These are phyloP conservation scores for Solanum pennellii DNA, from an alignment of 257 asterid genomes.

Conservation along the genomic window DNA sequence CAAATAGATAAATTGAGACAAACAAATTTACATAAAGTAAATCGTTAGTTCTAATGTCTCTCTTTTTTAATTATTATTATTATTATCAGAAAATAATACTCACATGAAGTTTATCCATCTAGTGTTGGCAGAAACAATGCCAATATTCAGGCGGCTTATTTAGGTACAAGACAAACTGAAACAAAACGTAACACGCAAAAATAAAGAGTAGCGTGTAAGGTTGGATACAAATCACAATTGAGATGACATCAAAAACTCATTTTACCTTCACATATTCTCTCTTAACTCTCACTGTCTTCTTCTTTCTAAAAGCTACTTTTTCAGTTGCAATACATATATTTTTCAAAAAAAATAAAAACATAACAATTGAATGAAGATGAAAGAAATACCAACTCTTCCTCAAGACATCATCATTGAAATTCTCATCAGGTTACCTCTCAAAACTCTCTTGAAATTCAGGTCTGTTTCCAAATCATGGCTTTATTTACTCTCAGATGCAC, in stretches of 20 bases:
- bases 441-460: slow-evolving; percentile 28
- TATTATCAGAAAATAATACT: no score
- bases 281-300: neutral
- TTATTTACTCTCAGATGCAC: slow-evolving; percentile 1
- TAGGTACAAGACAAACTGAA: neutral
- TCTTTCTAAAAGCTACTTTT: neutral
- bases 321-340: neutral
- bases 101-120: neutral
- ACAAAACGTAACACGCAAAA: neutral
- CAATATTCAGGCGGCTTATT: neutral
- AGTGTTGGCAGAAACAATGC: neutral
- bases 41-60: no score
- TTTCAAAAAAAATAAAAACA: neutral
- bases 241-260: neutral
- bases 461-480: neutral
- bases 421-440: slow-evolving; percentile 34
- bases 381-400: slow-evolving; percentile 21
- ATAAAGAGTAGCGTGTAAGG: neutral
- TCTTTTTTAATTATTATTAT: no score
- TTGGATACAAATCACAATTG: neutral
- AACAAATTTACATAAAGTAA: no score
- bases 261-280: neutral
- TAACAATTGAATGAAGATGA: neutral
- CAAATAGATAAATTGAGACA: no score
- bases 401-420: slow-evolving; percentile 33